phyloP scores from a whole-genome alignment of 306 rosid species.

The Medicago arabica region DNA sequence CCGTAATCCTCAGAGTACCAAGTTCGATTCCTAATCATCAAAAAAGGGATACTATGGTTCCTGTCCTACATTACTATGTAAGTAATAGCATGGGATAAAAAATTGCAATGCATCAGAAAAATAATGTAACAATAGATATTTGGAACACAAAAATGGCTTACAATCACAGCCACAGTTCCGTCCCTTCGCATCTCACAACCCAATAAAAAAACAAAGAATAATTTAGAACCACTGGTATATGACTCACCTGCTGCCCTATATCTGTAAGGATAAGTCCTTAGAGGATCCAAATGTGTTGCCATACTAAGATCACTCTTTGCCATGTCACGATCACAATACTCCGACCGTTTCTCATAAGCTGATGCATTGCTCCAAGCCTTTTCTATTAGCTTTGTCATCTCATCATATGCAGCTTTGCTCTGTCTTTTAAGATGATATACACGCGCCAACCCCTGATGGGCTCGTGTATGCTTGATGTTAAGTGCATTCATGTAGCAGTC shows the following conservation, averaged over 20 bases:
- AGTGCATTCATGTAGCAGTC: constrained; percentile 92
- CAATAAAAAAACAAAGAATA: constrained; percentile 17
- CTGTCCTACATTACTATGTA: neutral
- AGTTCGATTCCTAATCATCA: no score
- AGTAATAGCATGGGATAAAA: neutral
- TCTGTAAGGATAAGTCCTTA: constrained; percentile 94
- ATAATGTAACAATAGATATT: neutral
- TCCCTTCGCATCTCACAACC: constrained; percentile 28
- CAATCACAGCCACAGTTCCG: constrained; percentile 29
- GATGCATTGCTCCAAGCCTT: constrained; percentile 85
- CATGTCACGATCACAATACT: constrained; percentile 95
- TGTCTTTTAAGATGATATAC: constrained; percentile 80
- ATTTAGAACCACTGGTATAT: constrained; percentile 1
- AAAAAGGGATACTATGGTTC: neutral
- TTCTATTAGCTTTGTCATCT: constrained; percentile 92
- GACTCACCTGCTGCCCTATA: constrained; percentile 91
- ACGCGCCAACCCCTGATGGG: constrained; percentile 96
- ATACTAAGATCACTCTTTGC: constrained; percentile 82
- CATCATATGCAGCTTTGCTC: constrained; percentile 90
- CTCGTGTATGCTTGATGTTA: constrained; percentile 88
- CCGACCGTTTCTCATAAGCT: constrained; percentile 93
- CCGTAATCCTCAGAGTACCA: no score
- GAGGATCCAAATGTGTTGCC: constrained; percentile 85
- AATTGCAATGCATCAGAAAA: neutral
- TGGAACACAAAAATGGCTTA: constrained; percentile 22